phyloP scores from a whole-genome alignment of 1,284 basidiomycete genomes.

The Puccinia horiana region DNA sequence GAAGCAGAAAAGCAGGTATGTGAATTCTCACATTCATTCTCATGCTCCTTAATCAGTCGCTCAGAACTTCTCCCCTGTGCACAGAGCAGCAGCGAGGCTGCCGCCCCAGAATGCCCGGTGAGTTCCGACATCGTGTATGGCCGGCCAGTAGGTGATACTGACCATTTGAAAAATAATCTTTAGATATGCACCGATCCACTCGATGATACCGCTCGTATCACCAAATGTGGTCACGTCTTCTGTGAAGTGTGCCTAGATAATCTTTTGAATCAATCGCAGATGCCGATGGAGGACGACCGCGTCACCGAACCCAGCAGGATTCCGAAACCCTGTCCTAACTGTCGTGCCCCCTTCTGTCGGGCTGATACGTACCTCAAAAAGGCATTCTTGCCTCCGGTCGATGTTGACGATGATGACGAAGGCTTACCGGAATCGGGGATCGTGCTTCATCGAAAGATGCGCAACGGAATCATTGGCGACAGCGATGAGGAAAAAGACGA shows the following conservation, averaged over 20 bases:
- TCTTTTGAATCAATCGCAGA: background rate
- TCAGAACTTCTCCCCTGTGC: background rate
- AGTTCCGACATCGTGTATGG: background rate
- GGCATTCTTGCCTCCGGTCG: conserved; percentile 14
- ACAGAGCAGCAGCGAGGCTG: background rate
- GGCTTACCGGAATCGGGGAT: background rate
- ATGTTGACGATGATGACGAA: background rate
- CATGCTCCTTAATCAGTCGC: background rate
- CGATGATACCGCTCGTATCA: conserved; percentile 26
- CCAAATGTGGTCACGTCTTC: conserved; percentile 14
- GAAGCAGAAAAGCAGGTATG: conserved; percentile 16
- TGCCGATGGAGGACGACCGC: background rate
- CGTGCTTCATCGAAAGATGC: background rate
- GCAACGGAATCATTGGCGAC: conserved; percentile 10
- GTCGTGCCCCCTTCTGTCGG: conserved; percentile 19
- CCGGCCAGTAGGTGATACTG: background rate
- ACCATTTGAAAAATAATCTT: background rate
- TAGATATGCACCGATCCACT: conserved; percentile 35
- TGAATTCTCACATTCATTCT: background rate
- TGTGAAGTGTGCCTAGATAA: conserved; percentile 26
- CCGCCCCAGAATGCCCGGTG: conserved; percentile 34
- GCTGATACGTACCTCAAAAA: conserved; percentile 5
- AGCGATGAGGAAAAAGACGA: conserved; percentile 1
- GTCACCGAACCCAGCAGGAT: conserved; percentile 4
- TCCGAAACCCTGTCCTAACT: conserved; percentile 34